A percentile compares a stretch with the other conserved stretches of the same genome.
These are phyloP conservation scores for Silybum marianum DNA, from an alignment of 129 eudicot genomes.

Conservation along the genomic window DNA sequence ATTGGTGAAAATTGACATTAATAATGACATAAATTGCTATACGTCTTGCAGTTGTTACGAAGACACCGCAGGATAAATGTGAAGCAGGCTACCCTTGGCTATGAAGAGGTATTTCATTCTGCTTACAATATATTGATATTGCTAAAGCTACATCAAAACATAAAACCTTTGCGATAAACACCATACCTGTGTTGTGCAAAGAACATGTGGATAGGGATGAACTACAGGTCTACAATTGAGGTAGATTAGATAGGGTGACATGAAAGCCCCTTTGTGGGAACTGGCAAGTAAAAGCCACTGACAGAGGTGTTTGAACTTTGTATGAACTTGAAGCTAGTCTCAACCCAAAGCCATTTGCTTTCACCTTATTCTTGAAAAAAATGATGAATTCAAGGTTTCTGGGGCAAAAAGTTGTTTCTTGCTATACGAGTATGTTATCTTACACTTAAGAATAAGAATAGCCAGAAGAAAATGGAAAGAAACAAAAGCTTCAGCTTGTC, in stretches of 20 bases:
- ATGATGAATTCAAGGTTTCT: slow-evolving; percentile 3
- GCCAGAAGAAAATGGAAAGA: not conserved
- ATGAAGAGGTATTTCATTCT: slow-evolving; percentile 65
- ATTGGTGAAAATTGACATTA: not conserved
- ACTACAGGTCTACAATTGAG: not conserved
- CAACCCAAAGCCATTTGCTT: slow-evolving; percentile 2
- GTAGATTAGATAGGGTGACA: slow-evolving; percentile 13
- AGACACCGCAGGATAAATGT: slow-evolving; percentile 87
- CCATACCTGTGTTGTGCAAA: not conserved
- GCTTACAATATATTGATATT: slow-evolving; percentile 24
- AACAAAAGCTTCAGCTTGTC: not conserved
- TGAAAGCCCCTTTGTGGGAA: slow-evolving; percentile 2
- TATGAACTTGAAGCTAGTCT: not conserved
- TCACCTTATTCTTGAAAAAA: slow-evolving; percentile 5
- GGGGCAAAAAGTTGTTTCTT: not conserved
- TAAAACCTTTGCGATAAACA: not conserved
- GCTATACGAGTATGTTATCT: not conserved
- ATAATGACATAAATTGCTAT: not conserved
- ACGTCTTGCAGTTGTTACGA: slow-evolving; percentile 63
- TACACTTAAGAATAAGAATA: not conserved
- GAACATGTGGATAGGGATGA: not conserved
- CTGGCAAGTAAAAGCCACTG: slow-evolving; percentile 16
- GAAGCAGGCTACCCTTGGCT: slow-evolving; percentile 66
- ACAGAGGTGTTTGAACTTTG: slow-evolving; percentile 1
- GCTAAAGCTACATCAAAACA: slow-evolving; percentile 18